Percentiles rank a stretch among this genome's conserved stretches.
These are phyloP conservation scores for Aegilops bicornis DNA, from an alignment of 176 grass and related monocot genomes.

Conservation along the genomic window DNA sequence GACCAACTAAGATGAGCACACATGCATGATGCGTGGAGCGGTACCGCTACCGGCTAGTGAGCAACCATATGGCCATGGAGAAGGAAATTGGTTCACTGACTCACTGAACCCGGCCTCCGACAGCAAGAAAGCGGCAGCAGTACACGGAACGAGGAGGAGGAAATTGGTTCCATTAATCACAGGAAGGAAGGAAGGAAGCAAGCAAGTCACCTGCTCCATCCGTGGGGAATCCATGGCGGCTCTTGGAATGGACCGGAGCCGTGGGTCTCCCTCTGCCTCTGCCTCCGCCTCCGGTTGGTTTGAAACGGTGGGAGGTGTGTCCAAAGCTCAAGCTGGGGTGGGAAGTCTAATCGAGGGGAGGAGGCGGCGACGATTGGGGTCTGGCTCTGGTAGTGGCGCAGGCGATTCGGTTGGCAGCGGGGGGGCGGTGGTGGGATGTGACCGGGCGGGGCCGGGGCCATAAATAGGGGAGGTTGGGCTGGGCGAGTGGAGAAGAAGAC, in stretches of 20 bases:
- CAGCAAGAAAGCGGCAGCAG: neutral
- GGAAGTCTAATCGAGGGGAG: neutral
- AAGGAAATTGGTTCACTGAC: neutral
- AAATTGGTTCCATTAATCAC: neutral
- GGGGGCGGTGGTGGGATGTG: neutral
- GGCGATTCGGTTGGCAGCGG: neutral
- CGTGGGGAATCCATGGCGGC: neutral
- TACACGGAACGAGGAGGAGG: neutral
- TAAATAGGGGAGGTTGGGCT: slow-evolving; percentile 22
- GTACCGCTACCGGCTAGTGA: neutral
- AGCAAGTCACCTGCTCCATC: neutral
- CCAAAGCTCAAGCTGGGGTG: neutral
- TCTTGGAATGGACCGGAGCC: neutral
- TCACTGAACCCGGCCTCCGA: neutral
- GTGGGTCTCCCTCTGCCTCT: neutral
- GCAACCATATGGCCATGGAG: neutral
- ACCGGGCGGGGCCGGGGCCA: neutral
- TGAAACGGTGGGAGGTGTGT: neutral
- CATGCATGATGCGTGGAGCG: neutral
- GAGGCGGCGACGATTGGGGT: neutral
- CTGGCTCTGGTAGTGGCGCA: too few species aligned
- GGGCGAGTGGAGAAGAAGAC: slow-evolving; percentile 8
- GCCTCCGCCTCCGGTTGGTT: neutral
- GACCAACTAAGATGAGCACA: too few species aligned
- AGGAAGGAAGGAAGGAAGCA: neutral